Base-by-base conservation (phyloP, 768 basidiomycete genomes). In the Chlorophyllum brunneum region DNA sequence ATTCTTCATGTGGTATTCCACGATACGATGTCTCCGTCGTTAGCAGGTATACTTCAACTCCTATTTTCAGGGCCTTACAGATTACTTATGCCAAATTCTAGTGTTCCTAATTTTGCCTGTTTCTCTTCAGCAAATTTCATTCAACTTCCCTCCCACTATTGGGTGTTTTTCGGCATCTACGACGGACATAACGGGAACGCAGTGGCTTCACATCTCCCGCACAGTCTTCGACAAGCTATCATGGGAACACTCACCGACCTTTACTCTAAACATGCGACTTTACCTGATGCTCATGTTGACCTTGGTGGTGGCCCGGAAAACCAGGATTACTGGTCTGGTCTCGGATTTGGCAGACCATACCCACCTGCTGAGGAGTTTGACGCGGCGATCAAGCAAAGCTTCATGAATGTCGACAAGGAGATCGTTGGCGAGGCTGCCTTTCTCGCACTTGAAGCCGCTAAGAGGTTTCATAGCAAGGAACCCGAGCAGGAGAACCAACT, bases 401-500 rank as follows among this genome's bases (percentile, higher is more conserved):
- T 78, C 59, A 44, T 61, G 6, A 51, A 55, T 4, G 54, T 78
- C 13, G 79, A 79, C 55, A 63, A 76, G 41, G 61, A 66, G n/a
- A 64, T 78, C 5, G 70, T 75, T 2, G 59, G 70, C n/a, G 62
- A 66, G 16, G 56, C 63, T 1, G 62, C 69, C 1, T 59, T 68
- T 13, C 40, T 45, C 15, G 67, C 63, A 11, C 56, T 70, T 41
- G 48, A 58, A 16, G 36, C 54, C 3, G 45, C 49, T 6, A 31
- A 54, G 23, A n/a, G 31, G 18, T 16, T 23, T 44, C 61, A 10
- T 47, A 60, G 27, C 30, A 44, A 46, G 10, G 40, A 38, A 3
- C 36, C 46, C 0, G 36, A 51, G 20, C 46, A 38, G 31, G 16
- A 56, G 16, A 38, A 46, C 37, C 47, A 31, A n/a, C n/a, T 50